Evolutionary conservation across 345 rosid species (phyloP).

Genomic region (Nasturtium officinale): DNA sequence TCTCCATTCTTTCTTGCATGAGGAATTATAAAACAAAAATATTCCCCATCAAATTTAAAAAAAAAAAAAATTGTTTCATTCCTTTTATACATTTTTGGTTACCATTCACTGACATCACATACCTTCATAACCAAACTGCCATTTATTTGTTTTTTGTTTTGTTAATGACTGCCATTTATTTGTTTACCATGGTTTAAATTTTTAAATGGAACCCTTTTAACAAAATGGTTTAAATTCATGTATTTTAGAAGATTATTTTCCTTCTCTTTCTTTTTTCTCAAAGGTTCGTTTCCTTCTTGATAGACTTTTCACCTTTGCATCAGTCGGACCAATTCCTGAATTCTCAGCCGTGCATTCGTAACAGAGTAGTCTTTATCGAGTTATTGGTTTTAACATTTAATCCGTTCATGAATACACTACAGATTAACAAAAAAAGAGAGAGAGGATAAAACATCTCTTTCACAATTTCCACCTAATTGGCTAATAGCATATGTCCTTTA

Average conservation of each 20-base stretch:
- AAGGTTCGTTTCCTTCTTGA: constrained; percentile 1
- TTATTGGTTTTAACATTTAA: background rate
- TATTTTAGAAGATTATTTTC: background rate
- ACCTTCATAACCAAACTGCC: background rate
- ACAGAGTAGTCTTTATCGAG: background rate
- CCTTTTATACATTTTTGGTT: background rate
- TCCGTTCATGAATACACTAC: no score
- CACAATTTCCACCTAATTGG: background rate
- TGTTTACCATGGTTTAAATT: background rate
- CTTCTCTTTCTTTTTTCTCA: background rate
- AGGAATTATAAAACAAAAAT: background rate
- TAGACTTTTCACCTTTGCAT: background rate
- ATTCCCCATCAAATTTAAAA: background rate
- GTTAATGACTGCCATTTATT: background rate
- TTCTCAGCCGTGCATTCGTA: background rate
- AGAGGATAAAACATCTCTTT: background rate
- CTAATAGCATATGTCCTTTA: background rate
- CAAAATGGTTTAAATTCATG: background rate
- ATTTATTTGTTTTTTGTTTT: no score
- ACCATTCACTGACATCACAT: background rate
- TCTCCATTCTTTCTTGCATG: background rate
- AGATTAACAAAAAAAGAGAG: no score
- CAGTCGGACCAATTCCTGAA: background rate
- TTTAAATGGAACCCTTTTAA: no score
- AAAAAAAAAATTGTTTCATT: background rate